Conservation (phyloP, 306 rosid genomes). For the Crataegus laevigata region DNA sequence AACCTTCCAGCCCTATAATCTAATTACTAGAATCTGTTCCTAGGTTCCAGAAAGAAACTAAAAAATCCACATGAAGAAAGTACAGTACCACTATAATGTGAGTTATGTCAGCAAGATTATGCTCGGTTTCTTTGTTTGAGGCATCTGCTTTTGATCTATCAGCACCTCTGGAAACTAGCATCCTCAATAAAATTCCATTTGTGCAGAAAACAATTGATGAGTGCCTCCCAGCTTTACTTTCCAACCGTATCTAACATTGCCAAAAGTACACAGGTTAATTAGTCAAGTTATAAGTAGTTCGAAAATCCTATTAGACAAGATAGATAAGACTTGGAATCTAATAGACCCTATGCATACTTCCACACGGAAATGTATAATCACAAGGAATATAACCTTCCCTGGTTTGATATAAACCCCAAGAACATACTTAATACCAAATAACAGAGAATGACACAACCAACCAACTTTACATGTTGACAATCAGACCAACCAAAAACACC, state of each 20-base stretch:
- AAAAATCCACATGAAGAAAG: constrained; percentile 7
- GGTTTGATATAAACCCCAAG: background rate
- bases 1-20: background rate
- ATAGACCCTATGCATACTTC: background rate
- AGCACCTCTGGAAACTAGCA: constrained; percentile 52
- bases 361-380: background rate
- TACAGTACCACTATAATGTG: constrained; percentile 82
- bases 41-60: background rate
- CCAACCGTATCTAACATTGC: constrained; percentile 77
- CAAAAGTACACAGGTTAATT: constrained; percentile 8
- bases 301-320: background rate
- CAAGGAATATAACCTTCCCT: background rate
- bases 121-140: constrained; percentile 20
- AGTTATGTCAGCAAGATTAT: constrained; percentile 48
- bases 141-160: constrained; percentile 18
- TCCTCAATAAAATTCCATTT: constrained; percentile 75
- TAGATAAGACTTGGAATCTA: background rate
- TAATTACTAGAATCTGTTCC: background rate
- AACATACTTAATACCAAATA: background rate
- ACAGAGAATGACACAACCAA: background rate
- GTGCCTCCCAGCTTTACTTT: constrained; percentile 71
- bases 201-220: constrained; percentile 90
- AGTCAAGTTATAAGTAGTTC: background rate
- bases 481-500: background rate
- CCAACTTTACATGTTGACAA: background rate